Evolutionary conservation across 495 filamentous ascomycete species (phyloP), one percentile per base, ranked within the genome.

Genomic region (Trypethelium eluteriae): DNA sequence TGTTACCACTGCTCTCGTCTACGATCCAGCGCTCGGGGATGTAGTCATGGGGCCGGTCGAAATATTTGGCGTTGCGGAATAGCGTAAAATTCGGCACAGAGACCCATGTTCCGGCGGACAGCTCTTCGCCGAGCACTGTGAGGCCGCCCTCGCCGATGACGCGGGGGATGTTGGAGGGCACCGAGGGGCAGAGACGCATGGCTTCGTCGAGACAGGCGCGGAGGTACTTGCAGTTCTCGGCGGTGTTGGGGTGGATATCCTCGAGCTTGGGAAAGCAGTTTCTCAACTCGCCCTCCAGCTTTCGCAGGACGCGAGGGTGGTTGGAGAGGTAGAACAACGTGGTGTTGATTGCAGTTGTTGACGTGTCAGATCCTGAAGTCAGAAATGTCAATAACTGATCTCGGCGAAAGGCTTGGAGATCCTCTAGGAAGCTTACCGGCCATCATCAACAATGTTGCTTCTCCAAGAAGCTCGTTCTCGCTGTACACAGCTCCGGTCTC

Each of bases 181-280:
- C 87, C 0, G 88, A 81, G 14, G 89, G 89, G 0, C 83, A 83
- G 64, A 92, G 76, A 49, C 89, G 85, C 75, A 91, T 80, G 0
- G 85, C 79, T 68, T 91, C 88, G 64, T 89, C 82, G 49, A 88
- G 77, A 68, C 85, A 86, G 11, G 85, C 86, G 62, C 81, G 81
- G 2, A 88, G 77, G 66, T 85, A 89, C n/a, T 70, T 64, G 65
- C n/a, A n/a, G n/a, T n/a, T n/a, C n/a, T n/a, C n/a, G n/a, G n/a
- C n/a, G n/a, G n/a, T n/a, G n/a, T n/a, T n/a, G n/a, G n/a, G n/a
- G n/a, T n/a, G n/a, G n/a, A 39, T 88, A 0, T 86, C 80, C 44
- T 84, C 82, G 3, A 82, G 79, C 16, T 74, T 68, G 1, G 57
- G 67, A 68, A 88, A 89, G 1, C 75, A 73, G 7, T 63, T 64